These are phyloP conservation scores for Cytospora mali DNA, from an alignment of 2,329 filamentous ascomycete species.

Conservation along the genomic window DNA sequence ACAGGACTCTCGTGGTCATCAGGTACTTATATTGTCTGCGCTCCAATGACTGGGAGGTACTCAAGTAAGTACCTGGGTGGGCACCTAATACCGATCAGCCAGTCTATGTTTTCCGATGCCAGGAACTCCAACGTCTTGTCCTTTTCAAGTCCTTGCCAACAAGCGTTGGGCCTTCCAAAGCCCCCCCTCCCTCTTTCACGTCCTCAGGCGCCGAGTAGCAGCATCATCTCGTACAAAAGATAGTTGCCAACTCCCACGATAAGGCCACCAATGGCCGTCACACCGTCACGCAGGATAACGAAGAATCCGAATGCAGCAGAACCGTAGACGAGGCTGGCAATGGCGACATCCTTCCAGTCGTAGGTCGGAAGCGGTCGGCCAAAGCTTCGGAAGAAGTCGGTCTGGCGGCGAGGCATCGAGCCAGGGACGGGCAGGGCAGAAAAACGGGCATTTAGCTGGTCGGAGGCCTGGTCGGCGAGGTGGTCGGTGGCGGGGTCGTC, in stretches of 20 bases:
- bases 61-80: too few species aligned
- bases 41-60: too few species aligned
- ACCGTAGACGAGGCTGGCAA: neutral
- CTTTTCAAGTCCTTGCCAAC: neutral
- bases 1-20: too few species aligned
- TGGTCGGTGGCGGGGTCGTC: neutral
- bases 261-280: neutral
- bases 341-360: neutral
- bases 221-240: neutral
- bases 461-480: constrained; percentile 2
- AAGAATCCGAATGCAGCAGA: constrained; percentile 1
- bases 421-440: constrained; percentile 1
- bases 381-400: neutral
- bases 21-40: too few species aligned
- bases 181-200: too few species aligned
- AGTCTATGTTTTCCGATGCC: neutral
- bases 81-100: neutral
- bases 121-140: neutral
- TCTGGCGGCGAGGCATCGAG: neutral
- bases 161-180: neutral
- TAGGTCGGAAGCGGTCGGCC: neutral
- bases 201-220: neutral
- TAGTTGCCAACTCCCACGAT: neutral
- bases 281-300: constrained; percentile 3
- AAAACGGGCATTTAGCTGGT: neutral